Evolutionary conservation across 1,284 basidiomycete genomes (phyloP).

Genomic region (Phellopilus nigrolimitatus): DNA sequence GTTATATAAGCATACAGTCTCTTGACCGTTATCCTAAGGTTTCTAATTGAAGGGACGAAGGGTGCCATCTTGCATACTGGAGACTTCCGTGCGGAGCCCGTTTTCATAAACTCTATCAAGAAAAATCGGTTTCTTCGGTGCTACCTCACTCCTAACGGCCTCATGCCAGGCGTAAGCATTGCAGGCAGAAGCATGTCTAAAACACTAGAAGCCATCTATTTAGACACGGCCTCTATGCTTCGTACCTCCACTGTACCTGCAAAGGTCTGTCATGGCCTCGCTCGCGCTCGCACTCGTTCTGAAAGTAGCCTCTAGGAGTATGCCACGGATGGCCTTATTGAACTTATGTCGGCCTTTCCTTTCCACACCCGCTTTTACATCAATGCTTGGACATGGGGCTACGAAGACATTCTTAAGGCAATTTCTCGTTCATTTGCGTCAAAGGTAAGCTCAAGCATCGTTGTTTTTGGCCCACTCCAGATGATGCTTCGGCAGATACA

Average conservation of each 20-base stretch:
- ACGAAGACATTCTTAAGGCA: constrained; percentile 79
- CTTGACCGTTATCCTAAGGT: constrained; percentile 47
- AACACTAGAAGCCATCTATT: constrained; percentile 75
- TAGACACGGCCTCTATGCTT: constrained; percentile 77
- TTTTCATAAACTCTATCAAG: constrained; percentile 64
- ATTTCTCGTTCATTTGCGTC: constrained; percentile 60
- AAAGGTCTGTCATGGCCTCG: constrained; percentile 47
- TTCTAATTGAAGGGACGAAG: constrained; percentile 71
- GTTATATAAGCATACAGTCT: not conserved
- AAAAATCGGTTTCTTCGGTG: constrained; percentile 67
- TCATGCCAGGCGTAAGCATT: constrained; percentile 9
- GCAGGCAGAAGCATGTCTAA: constrained; percentile 25
- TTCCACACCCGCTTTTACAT: constrained; percentile 75
- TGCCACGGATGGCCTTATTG: constrained; percentile 62
- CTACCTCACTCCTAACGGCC: constrained; percentile 46
- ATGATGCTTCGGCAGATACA: constrained; percentile 57
- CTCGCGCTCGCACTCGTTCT: not conserved
- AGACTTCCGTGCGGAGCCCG: constrained; percentile 83
- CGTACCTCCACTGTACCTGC: constrained; percentile 60
- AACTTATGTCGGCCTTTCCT: constrained; percentile 67
- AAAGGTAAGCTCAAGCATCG: constrained; percentile 39
- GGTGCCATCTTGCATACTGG: constrained; percentile 87
- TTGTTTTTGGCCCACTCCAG: not conserved
- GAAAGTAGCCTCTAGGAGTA: constrained; percentile 43
- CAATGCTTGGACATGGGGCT: constrained; percentile 92